Evolutionary conservation across 1,139 yeast species (phyloP).

Genomic region (Candida labiduridarum): DNA sequence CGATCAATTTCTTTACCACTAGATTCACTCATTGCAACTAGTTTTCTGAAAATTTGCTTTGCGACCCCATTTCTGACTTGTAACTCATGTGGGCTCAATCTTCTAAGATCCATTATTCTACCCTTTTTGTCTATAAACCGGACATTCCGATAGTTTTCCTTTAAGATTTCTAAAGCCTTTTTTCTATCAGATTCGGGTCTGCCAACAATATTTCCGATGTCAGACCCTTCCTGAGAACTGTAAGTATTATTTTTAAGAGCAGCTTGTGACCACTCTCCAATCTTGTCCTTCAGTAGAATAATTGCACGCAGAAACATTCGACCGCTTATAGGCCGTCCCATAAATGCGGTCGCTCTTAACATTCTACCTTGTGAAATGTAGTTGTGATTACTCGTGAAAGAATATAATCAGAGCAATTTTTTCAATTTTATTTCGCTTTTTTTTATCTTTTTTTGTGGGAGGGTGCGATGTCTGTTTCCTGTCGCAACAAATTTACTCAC

Average conservation of each 20-base stretch:
- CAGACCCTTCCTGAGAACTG: background rate
- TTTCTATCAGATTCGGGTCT: too few species aligned
- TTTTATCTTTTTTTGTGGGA: too few species aligned
- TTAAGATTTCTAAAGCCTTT: background rate
- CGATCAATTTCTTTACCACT: conserved; percentile 37
- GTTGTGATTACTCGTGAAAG: background rate
- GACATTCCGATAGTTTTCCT: conserved; percentile 20
- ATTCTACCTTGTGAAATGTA: background rate
- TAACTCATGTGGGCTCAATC: conserved; percentile 25
- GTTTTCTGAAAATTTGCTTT: conserved; percentile 30
- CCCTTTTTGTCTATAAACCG: conserved; percentile 18
- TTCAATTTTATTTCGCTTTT: too few species aligned
- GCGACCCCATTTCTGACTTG: conserved; percentile 20
- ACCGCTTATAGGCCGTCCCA: background rate
- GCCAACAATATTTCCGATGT: too few species aligned
- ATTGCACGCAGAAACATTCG: background rate
- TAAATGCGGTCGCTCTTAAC: background rate
- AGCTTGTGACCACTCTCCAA: conserved; percentile 8
- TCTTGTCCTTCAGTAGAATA: background rate
- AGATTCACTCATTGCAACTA: conserved; percentile 27
- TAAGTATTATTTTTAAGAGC: too few species aligned
- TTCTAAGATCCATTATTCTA: conserved; percentile 15
- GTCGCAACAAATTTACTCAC: background rate
- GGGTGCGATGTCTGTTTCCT: too few species aligned
- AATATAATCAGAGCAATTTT: background rate